These are phyloP conservation scores for Oryza rufipogon DNA, from an alignment of 176 grass and related monocot genomes.

Conservation along the genomic window DNA sequence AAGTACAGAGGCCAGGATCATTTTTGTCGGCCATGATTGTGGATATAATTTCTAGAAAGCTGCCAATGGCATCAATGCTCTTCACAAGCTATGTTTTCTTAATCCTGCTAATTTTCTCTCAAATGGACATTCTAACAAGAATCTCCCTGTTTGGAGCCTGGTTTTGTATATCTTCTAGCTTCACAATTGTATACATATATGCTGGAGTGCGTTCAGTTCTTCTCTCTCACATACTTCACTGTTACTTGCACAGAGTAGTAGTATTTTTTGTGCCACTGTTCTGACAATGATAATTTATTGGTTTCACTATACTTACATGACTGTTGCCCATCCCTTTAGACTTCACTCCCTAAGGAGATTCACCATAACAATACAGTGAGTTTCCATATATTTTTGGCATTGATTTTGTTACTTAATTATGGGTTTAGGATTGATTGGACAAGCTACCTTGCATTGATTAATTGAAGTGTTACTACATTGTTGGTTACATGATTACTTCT, in stretches of 20 bases:
- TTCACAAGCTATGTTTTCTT: constrained; percentile 77
- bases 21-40: constrained; percentile 70
- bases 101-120: constrained; percentile 78
- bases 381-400: too few relatives aligned
- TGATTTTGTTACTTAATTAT: too few relatives aligned
- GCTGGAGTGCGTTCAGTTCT: constrained; percentile 78
- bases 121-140: constrained; percentile 58
- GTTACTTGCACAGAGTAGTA: neutral
- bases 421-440: too few relatives aligned
- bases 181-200: constrained; percentile 90
- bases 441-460: too few relatives aligned
- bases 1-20: constrained; percentile 82
- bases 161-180: constrained; percentile 83
- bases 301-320: too few relatives aligned
- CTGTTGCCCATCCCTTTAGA: too few relatives aligned
- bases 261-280: neutral
- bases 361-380: too few relatives aligned
- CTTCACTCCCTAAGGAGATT: too few relatives aligned
- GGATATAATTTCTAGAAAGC: constrained; percentile 80
- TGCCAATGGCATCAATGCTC: constrained; percentile 92
- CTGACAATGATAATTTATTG: neutral
- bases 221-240: neutral
- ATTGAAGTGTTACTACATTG: too few relatives aligned
- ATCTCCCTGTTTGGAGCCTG: constrained; percentile 78
- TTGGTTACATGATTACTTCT: too few relatives aligned